Percentiles rank a stretch among this genome's conserved stretches.
Evolutionary conservation across 805 yeast species (phyloP).

Genomic region (Yarrowia osloensis): DNA sequence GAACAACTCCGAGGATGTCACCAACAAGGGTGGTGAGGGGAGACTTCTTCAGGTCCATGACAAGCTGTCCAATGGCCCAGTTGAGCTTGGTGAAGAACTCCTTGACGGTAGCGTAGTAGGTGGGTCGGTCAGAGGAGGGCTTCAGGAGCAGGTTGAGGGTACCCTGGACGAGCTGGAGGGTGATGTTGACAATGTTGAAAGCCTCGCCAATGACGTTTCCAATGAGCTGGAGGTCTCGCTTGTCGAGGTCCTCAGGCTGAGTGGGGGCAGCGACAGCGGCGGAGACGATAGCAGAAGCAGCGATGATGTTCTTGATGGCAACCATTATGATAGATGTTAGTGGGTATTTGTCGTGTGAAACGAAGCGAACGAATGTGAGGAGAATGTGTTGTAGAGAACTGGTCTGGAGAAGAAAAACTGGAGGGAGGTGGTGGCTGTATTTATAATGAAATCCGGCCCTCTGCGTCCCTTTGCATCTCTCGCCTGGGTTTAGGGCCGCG

Average conservation of each 20-base stretch:
- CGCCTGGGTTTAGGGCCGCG: constrained; percentile 23
- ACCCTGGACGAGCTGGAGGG: constrained; percentile 29
- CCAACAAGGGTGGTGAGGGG: constrained; percentile 30
- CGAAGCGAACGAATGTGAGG: constrained; percentile 24
- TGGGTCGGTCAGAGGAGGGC: constrained; percentile 29
- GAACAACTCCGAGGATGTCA: constrained; percentile 29
- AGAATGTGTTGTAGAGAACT: constrained; percentile 29
- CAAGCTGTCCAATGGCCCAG: constrained; percentile 28
- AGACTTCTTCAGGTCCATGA: constrained; percentile 29
- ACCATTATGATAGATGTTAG: constrained; percentile 29
- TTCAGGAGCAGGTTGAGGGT: constrained; percentile 28
- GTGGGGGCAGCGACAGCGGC: constrained; percentile 30
- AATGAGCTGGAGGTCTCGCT: constrained; percentile 30
- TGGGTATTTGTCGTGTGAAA: constrained; percentile 30
- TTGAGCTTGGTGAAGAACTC: constrained; percentile 28
- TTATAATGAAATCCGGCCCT: constrained; percentile 11
- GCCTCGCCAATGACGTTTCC: constrained; percentile 25
- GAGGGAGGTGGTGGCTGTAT: constrained; percentile 17
- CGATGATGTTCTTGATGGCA: constrained; percentile 24
- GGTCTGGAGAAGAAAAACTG: constrained; percentile 16
- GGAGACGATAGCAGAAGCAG: constrained; percentile 28
- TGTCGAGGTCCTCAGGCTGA: constrained; percentile 29
- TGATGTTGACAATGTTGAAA: constrained; percentile 29
- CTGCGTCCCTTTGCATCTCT: neutral
- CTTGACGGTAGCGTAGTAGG: constrained; percentile 29